phyloP scores from a whole-genome alignment of 495 filamentous ascomycete species.

The Penicillium riverlandense region DNA sequence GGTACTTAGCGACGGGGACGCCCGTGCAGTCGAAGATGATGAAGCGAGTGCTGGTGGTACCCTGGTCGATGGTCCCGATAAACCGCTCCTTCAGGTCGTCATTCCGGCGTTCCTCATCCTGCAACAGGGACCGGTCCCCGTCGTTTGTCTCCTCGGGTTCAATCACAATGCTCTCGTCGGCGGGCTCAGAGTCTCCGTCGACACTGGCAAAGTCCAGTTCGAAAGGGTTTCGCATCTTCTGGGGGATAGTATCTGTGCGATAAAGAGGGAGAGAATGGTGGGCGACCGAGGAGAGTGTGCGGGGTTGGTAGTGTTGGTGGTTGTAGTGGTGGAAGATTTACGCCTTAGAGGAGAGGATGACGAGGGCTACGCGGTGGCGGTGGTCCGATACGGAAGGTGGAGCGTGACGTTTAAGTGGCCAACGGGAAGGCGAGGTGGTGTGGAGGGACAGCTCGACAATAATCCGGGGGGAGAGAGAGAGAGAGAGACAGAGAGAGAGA shows the following conservation, averaged over 20 bases:
- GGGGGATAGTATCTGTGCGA: neutral
- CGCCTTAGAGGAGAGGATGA: slow-evolving; percentile 8
- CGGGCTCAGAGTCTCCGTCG: slow-evolving; percentile 25
- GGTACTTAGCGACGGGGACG: slow-evolving; percentile 76
- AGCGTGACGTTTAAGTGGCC: slow-evolving; percentile 26
- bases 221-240: slow-evolving; percentile 35
- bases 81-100: slow-evolving; percentile 42
- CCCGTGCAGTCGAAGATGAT: slow-evolving; percentile 82
- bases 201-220: slow-evolving; percentile 30
- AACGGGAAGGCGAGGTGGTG: neutral
- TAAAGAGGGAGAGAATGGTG: slow-evolving; percentile 4
- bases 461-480: neutral
- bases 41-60: slow-evolving; percentile 89
- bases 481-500: too few species aligned
- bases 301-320: neutral
- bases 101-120: slow-evolving; percentile 24
- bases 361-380: slow-evolving; percentile 11
- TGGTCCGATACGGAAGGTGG: slow-evolving; percentile 9
- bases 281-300: neutral
- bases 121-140: slow-evolving; percentile 36
- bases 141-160: slow-evolving; percentile 26
- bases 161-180: slow-evolving; percentile 17
- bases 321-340: slow-evolving; percentile 7
- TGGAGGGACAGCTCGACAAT: neutral
- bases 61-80: slow-evolving; percentile 79